Conservation (phyloP, 768 basidiomycete species). For the Dictyophora rubrovolvata region DNA sequence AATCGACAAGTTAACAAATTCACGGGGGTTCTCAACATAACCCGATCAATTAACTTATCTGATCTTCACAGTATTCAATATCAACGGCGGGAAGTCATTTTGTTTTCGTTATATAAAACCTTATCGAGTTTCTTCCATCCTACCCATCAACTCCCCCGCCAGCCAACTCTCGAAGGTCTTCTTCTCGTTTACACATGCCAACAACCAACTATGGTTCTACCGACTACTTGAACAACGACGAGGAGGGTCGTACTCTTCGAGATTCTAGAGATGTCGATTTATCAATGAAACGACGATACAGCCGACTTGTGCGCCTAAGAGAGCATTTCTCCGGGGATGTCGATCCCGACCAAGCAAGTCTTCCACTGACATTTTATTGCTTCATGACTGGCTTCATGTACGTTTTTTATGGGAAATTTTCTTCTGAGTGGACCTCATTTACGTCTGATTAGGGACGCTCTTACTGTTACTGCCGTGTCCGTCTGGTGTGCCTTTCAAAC, state of each 20-base stretch:
- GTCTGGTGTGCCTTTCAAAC: slow-evolving; percentile 86
- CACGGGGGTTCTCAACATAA: no score
- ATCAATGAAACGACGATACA: neutral
- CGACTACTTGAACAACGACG: neutral
- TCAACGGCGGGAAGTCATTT: no score
- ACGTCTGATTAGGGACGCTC: slow-evolving; percentile 30
- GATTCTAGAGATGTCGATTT: neutral
- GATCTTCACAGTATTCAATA: no score
- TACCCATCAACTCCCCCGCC: no score
- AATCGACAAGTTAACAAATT: no score
- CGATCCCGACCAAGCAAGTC: slow-evolving; percentile 38
- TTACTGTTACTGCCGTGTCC: slow-evolving; percentile 70
- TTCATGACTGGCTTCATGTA: slow-evolving; percentile 81
- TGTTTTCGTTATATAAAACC: no score
- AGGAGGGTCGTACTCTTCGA: neutral
- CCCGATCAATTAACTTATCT: no score
- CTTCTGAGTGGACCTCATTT: neutral
- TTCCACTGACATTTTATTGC: slow-evolving; percentile 53
- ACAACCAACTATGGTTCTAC: neutral
- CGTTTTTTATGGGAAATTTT: neutral
- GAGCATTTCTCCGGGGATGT: slow-evolving; percentile 27
- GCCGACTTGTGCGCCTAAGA: neutral
- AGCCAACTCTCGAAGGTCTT: no score
- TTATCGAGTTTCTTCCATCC: no score
- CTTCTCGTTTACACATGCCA: no score